Evolutionary conservation across 2,329 filamentous ascomycete genomes (phyloP), one percentile per base, ranked within the genome.

Genomic region (Ophiostoma novo-ulmi): DNA sequence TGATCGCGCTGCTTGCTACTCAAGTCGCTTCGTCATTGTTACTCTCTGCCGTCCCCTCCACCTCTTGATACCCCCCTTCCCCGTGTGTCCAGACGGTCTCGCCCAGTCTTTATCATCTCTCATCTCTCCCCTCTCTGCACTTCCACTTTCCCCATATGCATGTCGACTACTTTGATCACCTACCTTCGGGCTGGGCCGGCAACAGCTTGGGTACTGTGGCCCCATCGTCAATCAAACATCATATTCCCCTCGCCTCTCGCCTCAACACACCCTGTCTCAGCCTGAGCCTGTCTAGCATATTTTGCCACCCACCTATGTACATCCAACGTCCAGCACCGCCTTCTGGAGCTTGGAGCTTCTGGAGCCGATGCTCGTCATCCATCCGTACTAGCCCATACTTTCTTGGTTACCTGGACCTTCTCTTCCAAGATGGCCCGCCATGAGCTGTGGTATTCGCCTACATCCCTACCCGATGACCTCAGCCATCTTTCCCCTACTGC

Each of bases 1-100:
- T 36, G 36, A 31, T n/a, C 63, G 35, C 20, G 20, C 20, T 65
- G 36, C 26, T 26, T 63, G 58, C 52, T 26, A 58, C n/a, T 58
- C n/a, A 20, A 48, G 13, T 58, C 22, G 26, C 52, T 58, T 58
- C 52, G 44, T n/a, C 44, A 31, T 4, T 63, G 58, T 17, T 26
- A 65, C 63, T 39, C 36, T 65, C 36, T 65, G 63, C 63, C 63
- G 36, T 36, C 35, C 58, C 63, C 63, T 65, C 63, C 63, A 65
- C 41, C 35, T 39, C 35, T 39, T 39, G 35, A 13, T 39, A n/a
- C 63, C 20, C 61, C 63, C 35, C 63, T n/a, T 22, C 20, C 44
- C 44, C 17, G 6, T 22, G 35, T 5, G n/a, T 13, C 61, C 61
- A 64, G 31, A 22, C 20, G 35, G 35, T 65, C 63, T 65, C 36